Conservation (phyloP, 345 rosid genomes). For the Gossypium turneri region DNA sequence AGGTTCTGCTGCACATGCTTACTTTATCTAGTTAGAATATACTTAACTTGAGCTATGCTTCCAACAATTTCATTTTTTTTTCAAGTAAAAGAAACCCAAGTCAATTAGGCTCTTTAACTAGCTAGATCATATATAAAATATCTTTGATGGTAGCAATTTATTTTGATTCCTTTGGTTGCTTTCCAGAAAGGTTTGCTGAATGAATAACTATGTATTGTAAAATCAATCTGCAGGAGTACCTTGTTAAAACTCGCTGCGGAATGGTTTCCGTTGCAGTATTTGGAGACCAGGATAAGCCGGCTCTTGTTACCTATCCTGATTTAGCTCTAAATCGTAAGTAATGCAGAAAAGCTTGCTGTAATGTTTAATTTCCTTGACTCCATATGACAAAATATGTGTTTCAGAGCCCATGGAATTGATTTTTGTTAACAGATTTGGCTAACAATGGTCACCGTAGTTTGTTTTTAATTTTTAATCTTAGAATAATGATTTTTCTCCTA, state of each 20-base stretch:
- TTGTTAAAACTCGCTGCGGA: slow-evolving; percentile 61
- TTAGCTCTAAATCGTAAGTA: slow-evolving; percentile 76
- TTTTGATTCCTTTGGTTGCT: slow-evolving; percentile 16
- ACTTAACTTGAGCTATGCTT: slow-evolving; percentile 17
- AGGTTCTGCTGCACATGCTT: slow-evolving; percentile 17
- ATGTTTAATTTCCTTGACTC: background rate
- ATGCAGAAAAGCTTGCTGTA: background rate
- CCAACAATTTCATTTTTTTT: background rate
- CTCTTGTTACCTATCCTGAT: slow-evolving; percentile 92
- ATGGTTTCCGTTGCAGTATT: slow-evolving; percentile 68
- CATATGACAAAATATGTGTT: background rate
- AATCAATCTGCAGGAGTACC: slow-evolving; percentile 55
- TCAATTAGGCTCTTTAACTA: background rate
- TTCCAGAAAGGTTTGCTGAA: slow-evolving; percentile 15
- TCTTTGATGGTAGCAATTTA: background rate
- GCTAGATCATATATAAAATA: background rate
- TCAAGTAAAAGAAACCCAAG: background rate
- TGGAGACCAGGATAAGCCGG: slow-evolving; percentile 95
- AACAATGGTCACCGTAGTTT: background rate
- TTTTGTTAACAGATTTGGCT: background rate
- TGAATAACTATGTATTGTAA: slow-evolving; percentile 19
- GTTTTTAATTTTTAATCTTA: background rate
- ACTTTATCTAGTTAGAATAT: slow-evolving; percentile 8
- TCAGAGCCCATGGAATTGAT: too few species aligned
- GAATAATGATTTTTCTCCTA: background rate